These are phyloP conservation scores for Saposhnikovia divaricata DNA, from an alignment of 129 eudicot species.

Conservation along the genomic window DNA sequence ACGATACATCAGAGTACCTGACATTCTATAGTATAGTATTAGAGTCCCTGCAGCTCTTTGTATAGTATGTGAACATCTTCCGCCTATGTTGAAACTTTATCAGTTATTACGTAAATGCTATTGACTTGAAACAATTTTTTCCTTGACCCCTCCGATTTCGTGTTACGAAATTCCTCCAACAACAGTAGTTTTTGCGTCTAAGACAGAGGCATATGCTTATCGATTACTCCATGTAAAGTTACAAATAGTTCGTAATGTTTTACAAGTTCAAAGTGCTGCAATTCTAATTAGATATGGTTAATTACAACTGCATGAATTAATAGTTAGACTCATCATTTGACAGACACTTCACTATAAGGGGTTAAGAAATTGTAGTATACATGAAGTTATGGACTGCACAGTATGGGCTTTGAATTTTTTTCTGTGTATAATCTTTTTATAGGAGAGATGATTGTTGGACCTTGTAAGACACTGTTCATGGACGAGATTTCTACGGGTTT, in stretches of 20 bases:
- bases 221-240: neutral
- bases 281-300: neutral
- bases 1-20: neutral
- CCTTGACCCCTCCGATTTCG: too few relatives aligned
- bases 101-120: neutral
- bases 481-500: constrained; percentile 98
- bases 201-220: neutral
- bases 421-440: neutral
- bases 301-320: neutral
- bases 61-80: neutral
- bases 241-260: too few relatives aligned
- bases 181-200: neutral
- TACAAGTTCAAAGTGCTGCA: neutral
- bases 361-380: neutral
- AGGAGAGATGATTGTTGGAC: constrained; percentile 99
- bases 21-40: neutral
- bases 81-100: neutral
- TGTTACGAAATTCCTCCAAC: too few relatives aligned
- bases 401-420: neutral
- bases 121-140: neutral
- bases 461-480: constrained; percentile 88
- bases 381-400: neutral
- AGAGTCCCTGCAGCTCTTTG: neutral
- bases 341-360: neutral
- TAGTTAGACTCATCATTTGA: neutral